phyloP scores from a whole-genome alignment of 1,284 basidiomycete genomes.

The Papiliotrema flavescens region DNA sequence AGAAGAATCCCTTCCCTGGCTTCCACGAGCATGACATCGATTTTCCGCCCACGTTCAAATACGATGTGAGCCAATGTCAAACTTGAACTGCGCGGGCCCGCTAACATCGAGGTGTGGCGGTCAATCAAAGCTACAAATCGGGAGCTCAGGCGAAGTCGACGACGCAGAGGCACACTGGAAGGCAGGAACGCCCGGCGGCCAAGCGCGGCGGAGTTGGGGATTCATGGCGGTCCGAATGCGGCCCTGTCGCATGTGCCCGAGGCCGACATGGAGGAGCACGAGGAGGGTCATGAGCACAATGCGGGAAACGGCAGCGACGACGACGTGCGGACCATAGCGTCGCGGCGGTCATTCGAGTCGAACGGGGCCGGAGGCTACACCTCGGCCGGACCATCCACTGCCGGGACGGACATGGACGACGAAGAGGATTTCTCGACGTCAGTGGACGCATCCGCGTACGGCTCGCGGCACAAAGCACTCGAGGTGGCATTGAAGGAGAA shows the following conservation, averaged over 20 bases:
- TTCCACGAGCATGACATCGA: slow-evolving; percentile 52
- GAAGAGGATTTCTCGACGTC: slow-evolving; percentile 18
- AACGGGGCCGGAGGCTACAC: slow-evolving; percentile 22
- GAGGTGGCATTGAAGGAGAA: slow-evolving; percentile 36
- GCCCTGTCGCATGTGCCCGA: slow-evolving; percentile 32
- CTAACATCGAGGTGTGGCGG: slow-evolving; percentile 43
- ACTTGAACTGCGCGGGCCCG: not conserved
- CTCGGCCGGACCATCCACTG: slow-evolving; percentile 17
- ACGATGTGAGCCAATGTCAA: slow-evolving; percentile 33
- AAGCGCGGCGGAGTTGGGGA: not conserved
- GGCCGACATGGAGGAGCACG: slow-evolving; percentile 22
- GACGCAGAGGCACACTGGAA: slow-evolving; percentile 21
- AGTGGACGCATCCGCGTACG: slow-evolving; percentile 11
- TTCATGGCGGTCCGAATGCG: not conserved
- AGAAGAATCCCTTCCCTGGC: slow-evolving; percentile 44
- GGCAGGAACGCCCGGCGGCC: slow-evolving; percentile 7
- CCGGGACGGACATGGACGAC: slow-evolving; percentile 27
- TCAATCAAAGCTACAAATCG: slow-evolving; percentile 47
- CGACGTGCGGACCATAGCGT: slow-evolving; percentile 10
- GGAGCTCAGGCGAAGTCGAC: slow-evolving; percentile 28
- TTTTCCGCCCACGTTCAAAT: slow-evolving; percentile 55
- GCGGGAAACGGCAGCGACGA: slow-evolving; percentile 17
- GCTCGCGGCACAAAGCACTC: slow-evolving; percentile 17
- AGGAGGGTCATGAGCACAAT: not conserved
- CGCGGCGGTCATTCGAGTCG: slow-evolving; percentile 37